A percentile compares a stretch with the other conserved stretches of the same genome.
phyloP scores from a whole-genome alignment of 2,329 filamentous ascomycete species.

The Phoma herbarum region DNA sequence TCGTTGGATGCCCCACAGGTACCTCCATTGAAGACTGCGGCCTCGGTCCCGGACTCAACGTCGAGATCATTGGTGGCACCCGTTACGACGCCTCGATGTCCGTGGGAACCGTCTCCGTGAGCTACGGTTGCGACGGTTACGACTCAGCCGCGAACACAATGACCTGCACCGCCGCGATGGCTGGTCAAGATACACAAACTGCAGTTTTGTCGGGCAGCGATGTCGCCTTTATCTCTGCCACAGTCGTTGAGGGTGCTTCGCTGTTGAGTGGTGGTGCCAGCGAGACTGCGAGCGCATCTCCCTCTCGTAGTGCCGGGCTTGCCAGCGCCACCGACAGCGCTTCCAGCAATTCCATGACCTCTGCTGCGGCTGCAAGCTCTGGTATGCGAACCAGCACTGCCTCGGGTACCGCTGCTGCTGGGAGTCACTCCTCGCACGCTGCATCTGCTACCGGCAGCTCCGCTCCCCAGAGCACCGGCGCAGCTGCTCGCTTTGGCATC shows the following conservation, averaged over 20 bases:
- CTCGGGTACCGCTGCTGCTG: constrained; percentile 19
- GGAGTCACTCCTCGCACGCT: constrained; percentile 15
- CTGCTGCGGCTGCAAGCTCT: constrained; percentile 14
- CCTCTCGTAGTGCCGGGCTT: constrained; percentile 7
- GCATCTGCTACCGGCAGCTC: constrained; percentile 15
- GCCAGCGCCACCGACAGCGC: constrained; percentile 12
- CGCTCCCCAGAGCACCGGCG: constrained; percentile 32
- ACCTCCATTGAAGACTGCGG: constrained; percentile 36
- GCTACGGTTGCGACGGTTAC: constrained; percentile 38
- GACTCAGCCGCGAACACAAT: constrained; percentile 32
- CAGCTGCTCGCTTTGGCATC: constrained; percentile 31
- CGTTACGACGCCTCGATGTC: constrained; percentile 34
- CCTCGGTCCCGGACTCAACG: constrained; percentile 33
- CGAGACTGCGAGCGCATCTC: constrained; percentile 12
- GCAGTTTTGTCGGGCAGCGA: constrained; percentile 30
- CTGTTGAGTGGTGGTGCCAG: constrained; percentile 31
- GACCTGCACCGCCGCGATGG: constrained; percentile 37
- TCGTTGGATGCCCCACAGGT: constrained; percentile 35
- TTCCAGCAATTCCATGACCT: constrained; percentile 14
- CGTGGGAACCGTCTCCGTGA: constrained; percentile 28
- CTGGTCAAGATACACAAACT: constrained; percentile 30
- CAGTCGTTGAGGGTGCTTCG: constrained; percentile 35
- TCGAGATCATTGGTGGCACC: constrained; percentile 24
- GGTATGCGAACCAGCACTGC: constrained; percentile 18
- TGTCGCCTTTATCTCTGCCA: constrained; percentile 33